A percentile compares a stretch with the other conserved stretches of the same genome.
Conservation (phyloP, 305 asterid species). For the Nicotiana rustica region DNA sequence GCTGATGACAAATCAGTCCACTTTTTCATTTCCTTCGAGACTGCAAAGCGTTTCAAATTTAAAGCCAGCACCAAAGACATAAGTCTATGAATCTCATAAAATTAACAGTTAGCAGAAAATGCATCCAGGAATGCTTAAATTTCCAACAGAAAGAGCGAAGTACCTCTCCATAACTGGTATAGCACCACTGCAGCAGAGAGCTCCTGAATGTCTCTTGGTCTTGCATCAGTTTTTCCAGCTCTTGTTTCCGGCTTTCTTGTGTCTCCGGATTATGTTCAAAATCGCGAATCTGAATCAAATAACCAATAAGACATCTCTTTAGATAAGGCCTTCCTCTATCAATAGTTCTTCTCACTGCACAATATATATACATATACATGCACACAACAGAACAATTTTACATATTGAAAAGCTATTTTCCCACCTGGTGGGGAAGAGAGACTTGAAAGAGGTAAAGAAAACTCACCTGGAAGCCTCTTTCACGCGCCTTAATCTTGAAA, state of each 20-base stretch:
- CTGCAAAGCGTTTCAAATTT: constrained; percentile 26
- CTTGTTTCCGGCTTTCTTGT: constrained; percentile 88
- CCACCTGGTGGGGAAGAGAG: constrained; percentile 19
- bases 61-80: constrained; percentile 1
- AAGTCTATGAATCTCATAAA: constrained; percentile 14
- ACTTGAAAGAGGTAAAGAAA: constrained; percentile 28
- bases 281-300: constrained; percentile 74
- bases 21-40: constrained; percentile 19
- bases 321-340: constrained; percentile 37
- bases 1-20: neutral
- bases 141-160: constrained; percentile 34
- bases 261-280: constrained; percentile 86
- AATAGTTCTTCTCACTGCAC: neutral
- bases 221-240: constrained; percentile 79
- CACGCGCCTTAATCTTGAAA: constrained; percentile 89
- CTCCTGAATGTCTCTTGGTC: constrained; percentile 87
- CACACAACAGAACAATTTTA: neutral
- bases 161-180: constrained; percentile 98
- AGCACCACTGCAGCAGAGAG: constrained; percentile 93
- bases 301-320: constrained; percentile 36
- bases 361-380: neutral
- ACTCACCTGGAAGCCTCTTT: constrained; percentile 88
- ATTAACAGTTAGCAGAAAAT: neutral
- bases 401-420: neutral
- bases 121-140: neutral